phyloP scores from a whole-genome alignment of 1,284 basidiomycete species.

The Pseudozyma tsukubaensis region DNA sequence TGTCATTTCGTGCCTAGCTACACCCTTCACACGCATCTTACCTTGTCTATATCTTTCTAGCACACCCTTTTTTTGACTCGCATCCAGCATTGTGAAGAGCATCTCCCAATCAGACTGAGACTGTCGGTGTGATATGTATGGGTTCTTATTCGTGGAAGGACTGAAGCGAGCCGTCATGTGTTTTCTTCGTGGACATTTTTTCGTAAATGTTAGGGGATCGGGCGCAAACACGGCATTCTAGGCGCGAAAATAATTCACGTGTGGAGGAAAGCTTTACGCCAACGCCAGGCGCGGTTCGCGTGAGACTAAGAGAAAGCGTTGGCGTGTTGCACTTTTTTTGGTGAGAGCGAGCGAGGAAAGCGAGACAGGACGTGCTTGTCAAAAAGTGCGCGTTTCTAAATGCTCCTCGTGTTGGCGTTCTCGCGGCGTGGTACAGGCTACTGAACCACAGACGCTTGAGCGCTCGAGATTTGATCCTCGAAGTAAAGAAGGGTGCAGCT shows the following conservation, averaged over 20 bases:
- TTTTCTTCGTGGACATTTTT: no score
- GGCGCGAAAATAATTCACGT: constrained; percentile 3
- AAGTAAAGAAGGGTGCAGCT: not conserved
- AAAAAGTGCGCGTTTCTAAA: constrained; percentile 25
- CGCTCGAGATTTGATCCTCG: not conserved
- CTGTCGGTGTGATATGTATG: no score
- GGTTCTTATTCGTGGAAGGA: no score
- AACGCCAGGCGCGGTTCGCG: constrained; percentile 48
- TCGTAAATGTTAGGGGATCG: no score
- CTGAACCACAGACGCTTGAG: not conserved
- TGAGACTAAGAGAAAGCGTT: constrained; percentile 19
- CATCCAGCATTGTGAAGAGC: no score
- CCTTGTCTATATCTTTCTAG: not conserved
- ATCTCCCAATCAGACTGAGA: no score
- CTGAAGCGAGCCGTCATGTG: no score
- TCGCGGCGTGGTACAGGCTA: not conserved
- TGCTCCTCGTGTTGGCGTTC: constrained; percentile 15
- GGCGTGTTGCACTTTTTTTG: constrained; percentile 26
- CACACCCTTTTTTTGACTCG: no score
- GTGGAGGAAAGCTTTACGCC: constrained; percentile 41
- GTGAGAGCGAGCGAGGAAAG: not conserved
- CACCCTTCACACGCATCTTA: not conserved
- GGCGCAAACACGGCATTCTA: no score
- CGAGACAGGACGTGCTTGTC: constrained; percentile 15
- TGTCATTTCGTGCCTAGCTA: not conserved